Evolutionary conservation across 2,329 filamentous ascomycete species (phyloP), one percentile per base, ranked within the genome.

Genomic region (Teratosphaeria nubilosa): DNA sequence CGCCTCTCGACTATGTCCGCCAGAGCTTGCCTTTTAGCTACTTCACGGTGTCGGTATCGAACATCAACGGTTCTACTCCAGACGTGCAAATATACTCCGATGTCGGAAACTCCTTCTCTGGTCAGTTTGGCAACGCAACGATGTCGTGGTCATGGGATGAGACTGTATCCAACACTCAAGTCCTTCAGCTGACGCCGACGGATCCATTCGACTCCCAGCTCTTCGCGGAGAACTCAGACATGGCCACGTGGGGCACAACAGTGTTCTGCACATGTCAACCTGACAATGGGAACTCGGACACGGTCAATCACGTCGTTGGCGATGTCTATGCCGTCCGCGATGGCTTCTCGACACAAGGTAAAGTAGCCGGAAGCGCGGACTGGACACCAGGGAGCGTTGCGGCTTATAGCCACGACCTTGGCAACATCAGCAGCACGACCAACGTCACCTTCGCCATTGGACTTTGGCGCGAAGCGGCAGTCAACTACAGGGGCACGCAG

Each of bases 11-110:
- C 61, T 73, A 75, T 58, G 55, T 74, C 4, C 71, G 75, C 16
- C 75, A 78, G 57, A 77, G 74, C 9, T 68, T 77, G 54, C 76
- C 76, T 34, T 77, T 76, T 62, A 70, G 72, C 58, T 77, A 76
- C 58, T 63, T 78, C 55, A 77, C 74, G 0, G 72, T 77, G 16
- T 66, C 70, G 22, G 67, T 71, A 1, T 64, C 63, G 5, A 64
- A 58, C 1, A 61, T 60, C 5, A 60, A 61, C 20, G 64, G 60
- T 16, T 65, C 54, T 3, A 60, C 59, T 3, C 62, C 68, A 48
- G 60, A 64, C 10, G 67, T 78, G 14, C 74, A 77, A 56, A 62
- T 77, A 3, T 76, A 75, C 58, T 74, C 72, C 1, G 73, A 74
- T 59, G 76, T 78, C 30, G 76, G 77, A 60, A 73, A 72, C 22